A percentile compares a stretch with the other conserved stretches of the same genome.
Evolutionary conservation across 2,329 filamentous ascomycete genomes (phyloP).

Genomic region (Phaeosphaeriaceae sp.): DNA sequence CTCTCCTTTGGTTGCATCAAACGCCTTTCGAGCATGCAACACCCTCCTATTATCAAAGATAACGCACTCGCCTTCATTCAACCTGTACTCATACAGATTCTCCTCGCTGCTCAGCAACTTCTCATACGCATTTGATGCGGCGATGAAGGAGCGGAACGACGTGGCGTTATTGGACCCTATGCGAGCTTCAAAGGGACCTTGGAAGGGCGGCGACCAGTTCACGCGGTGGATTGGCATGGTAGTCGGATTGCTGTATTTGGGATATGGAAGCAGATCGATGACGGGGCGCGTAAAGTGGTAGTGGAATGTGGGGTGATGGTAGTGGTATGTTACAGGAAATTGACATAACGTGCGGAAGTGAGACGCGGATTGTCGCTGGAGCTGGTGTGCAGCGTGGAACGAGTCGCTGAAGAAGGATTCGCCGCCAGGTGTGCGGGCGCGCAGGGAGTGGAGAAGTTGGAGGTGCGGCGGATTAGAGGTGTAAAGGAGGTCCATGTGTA

Average conservation of each 20-base stretch:
- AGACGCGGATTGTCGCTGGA: slow-evolving; percentile 18
- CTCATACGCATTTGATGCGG: slow-evolving; percentile 64
- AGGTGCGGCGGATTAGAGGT: slow-evolving; percentile 78
- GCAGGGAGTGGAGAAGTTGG: slow-evolving; percentile 88
- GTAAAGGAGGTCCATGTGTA: slow-evolving; percentile 95
- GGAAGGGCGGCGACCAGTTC: slow-evolving; percentile 83
- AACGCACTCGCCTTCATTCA: slow-evolving; percentile 84
- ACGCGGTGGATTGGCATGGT: slow-evolving; percentile 52
- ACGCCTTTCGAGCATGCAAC: slow-evolving; percentile 81
- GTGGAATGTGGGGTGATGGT: slow-evolving; percentile 66
- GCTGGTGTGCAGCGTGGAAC: slow-evolving; percentile 64
- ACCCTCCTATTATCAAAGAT: slow-evolving; percentile 90
- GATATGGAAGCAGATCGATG: slow-evolving; percentile 53
- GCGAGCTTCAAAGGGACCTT: slow-evolving; percentile 60
- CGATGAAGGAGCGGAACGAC: slow-evolving; percentile 38
- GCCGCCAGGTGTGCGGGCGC: slow-evolving; percentile 80
- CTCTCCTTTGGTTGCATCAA: slow-evolving; percentile 70
- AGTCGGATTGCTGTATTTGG: slow-evolving; percentile 35
- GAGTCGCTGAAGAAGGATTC: slow-evolving; percentile 87
- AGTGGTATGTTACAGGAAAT: slow-evolving; percentile 67
- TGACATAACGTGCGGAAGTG: slow-evolving; percentile 53
- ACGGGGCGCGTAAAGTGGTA: slow-evolving; percentile 68
- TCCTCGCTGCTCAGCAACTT: slow-evolving; percentile 62
- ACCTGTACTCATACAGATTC: slow-evolving; percentile 72
- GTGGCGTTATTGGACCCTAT: slow-evolving; percentile 38